Evolutionary conservation across 1,284 basidiomycete genomes (phyloP), one percentile per base, ranked within the genome.

Genomic region (Leccinum ponderosum): DNA sequence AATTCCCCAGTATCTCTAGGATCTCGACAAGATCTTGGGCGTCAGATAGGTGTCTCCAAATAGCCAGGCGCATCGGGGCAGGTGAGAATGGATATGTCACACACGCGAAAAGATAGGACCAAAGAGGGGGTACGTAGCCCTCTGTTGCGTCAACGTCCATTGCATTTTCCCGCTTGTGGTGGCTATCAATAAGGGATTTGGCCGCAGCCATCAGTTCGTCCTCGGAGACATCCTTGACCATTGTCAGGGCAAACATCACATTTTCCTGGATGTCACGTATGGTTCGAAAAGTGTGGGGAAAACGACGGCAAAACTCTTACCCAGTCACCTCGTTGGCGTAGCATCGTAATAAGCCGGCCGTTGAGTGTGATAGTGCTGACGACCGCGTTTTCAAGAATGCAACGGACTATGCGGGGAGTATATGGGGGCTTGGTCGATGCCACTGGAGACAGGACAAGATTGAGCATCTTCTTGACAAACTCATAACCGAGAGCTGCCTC

Each of bases 161-260:
- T 3, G 80, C 78, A 59, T 35, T 70, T 66, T 39, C 75, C 70
- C 59, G 78, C 73, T 5, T 68, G 61, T 47, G 72, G 47, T 73
- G 66, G 31, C n/a, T 62, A 44, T 68, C 74, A 9, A 84, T 70
- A 3, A 87, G 77, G 15, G 70, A 65, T 51, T 77, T 77, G 5
- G 90, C 76, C 6, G 81, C 74, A 20, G 80, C 76, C 27, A 89
- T 76, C 25, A 91, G 69, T 60, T 90, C 85, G 14, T 75, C 67
- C 69, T 92, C 89, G 1, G 85, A 77, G 53, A 92, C 68, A 69
- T 92, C 89, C 7, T 78, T 67, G 15, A 91, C 84, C 1, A 69
- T 75, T 3, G 75, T 72, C 54, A 91, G 71, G 17, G 87, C 81
- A 11, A 84, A 67, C 55, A 80, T 68, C 44, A 89, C 77, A 2